A percentile compares a stretch with the other conserved stretches of the same genome.
These are phyloP conservation scores for Macadamia integrifolia DNA, from an alignment of 164 flowering plant genomes.

Conservation along the genomic window DNA sequence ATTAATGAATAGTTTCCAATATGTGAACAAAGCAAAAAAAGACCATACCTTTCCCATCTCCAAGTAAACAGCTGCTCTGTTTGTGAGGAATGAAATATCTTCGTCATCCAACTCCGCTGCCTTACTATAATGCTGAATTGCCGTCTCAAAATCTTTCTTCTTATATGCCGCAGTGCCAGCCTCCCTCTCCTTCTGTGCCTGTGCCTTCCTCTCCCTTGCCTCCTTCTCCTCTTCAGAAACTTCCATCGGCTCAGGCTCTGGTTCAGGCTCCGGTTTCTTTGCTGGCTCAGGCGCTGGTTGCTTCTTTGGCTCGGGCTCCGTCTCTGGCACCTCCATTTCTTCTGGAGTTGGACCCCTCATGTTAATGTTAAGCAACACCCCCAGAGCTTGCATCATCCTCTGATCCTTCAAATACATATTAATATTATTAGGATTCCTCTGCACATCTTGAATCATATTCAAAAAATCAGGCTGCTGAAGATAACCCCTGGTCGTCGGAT, in stretches of 20 bases:
- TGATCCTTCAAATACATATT: slow-evolving; percentile 73
- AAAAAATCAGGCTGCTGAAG: slow-evolving; percentile 86
- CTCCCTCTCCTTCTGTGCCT: slow-evolving; percentile 84
- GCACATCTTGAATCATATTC: slow-evolving; percentile 80
- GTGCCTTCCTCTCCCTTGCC: slow-evolving; percentile 49
- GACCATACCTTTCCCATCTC: slow-evolving; percentile 87
- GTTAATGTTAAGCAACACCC: slow-evolving; percentile 68
- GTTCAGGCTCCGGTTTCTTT: slow-evolving; percentile 40
- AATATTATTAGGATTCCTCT: slow-evolving; percentile 72
- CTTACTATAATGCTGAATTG: slow-evolving; percentile 63
- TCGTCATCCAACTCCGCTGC: slow-evolving; percentile 80
- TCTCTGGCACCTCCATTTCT: slow-evolving; percentile 34
- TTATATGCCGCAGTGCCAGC: slow-evolving; percentile 89
- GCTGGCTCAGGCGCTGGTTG: slow-evolving; percentile 25
- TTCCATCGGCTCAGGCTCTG: slow-evolving; percentile 46
- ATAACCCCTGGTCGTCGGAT: slow-evolving; percentile 56
- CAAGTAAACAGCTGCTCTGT: slow-evolving; percentile 87
- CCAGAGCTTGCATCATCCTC: slow-evolving; percentile 86
- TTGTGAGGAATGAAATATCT: slow-evolving; percentile 83
- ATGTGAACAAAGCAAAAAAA: neutral
- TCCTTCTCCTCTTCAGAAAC: slow-evolving; percentile 54
- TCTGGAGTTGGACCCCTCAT: slow-evolving; percentile 33
- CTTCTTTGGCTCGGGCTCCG: slow-evolving; percentile 24
- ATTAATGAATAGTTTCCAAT: too few relatives aligned
- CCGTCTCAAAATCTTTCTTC: slow-evolving; percentile 93